Evolutionary conservation across 148 eudicot genomes (phyloP).

Genomic region (Heliamphora exappendiculata): DNA sequence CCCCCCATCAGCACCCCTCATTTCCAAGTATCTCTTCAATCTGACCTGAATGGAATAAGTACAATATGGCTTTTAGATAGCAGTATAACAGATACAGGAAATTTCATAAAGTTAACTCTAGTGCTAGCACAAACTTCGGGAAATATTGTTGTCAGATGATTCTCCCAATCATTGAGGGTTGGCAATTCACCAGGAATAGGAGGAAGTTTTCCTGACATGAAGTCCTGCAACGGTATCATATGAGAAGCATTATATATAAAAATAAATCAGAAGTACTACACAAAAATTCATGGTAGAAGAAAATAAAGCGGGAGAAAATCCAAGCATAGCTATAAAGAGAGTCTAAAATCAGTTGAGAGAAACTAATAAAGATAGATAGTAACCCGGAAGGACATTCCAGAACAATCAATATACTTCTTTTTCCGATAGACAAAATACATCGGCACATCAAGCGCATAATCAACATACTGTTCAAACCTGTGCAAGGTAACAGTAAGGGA

Average conservation of each 20-base stretch:
- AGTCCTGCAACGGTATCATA: conserved; percentile 51
- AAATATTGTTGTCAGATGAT: conserved; percentile 92
- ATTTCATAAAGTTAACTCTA: background rate
- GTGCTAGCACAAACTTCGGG: conserved; percentile 62
- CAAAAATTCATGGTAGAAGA: background rate
- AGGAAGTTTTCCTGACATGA: conserved; percentile 84
- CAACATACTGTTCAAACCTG: conserved; percentile 95
- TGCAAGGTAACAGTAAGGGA: conserved; percentile 11
- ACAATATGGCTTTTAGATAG: background rate
- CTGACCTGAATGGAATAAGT: conserved; percentile 59
- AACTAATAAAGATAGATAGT: conserved; percentile 16
- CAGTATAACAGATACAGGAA: background rate
- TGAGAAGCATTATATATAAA: background rate
- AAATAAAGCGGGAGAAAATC: background rate
- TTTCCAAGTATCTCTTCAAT: conserved; percentile 91
- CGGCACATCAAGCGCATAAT: conserved; percentile 94
- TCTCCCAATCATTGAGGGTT: conserved; percentile 92
- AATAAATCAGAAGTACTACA: background rate
- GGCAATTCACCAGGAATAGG: conserved; percentile 90
- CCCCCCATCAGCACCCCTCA: conserved; percentile 99
- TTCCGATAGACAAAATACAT: conserved; percentile 91
- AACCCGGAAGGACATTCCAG: conserved; percentile 91
- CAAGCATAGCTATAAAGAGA: background rate
- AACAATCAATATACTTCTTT: conserved; percentile 76
- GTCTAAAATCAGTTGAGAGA: background rate